Base-by-base conservation (phyloP, 2,329 filamentous ascomycete species). In the Botrytis deweyae region DNA sequence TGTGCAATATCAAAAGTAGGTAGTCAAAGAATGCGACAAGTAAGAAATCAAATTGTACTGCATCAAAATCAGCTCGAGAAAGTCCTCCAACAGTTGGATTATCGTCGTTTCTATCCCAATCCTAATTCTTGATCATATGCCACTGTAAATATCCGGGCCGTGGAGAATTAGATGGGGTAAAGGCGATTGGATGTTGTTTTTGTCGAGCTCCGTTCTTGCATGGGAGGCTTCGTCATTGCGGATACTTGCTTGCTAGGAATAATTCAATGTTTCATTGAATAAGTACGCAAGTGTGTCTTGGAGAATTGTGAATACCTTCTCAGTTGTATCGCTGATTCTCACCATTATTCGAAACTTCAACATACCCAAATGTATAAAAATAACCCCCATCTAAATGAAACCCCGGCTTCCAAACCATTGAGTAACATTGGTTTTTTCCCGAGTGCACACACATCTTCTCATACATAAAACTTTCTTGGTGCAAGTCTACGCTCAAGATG, bases 71-170 rank as follows among this genome's bases (percentile, higher is more conserved):
- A 20, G 44, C 33, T 52, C 12, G 33, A 33, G 29, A 25, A 46
- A 25, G n/a, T 29, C 18, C 2, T n/a, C 40, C 44, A 66, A 49
- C 33, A 9, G 64, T 20, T 67, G 33, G 14, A 40, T 67, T 67
- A 18, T 52, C 20, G 12, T 49, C 29, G 36, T 22, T 66, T 38
- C 29, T 52, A 38, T 49, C 20, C 16, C 65, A 40, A 40, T 40
- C 36, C 25, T 25, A 7, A 68, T 22, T 38, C 36, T 40, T 52
- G 25, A 68, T 55, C 33, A 67, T 38, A 68, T 40, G 46, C 65
- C 49, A 40, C 49, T 29, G 36, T 68, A 40, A 55, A 68, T 68
- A 68, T 55, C 65, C 65, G 65, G 46, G 49, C 36, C 36, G 65
- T 55, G 36, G 33, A 44, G 38, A n/a, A 25, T 64, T 20, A n/a